phyloP scores from a whole-genome alignment of 2,329 filamentous ascomycete genomes.

The Pyrenochaeta sp. region DNA sequence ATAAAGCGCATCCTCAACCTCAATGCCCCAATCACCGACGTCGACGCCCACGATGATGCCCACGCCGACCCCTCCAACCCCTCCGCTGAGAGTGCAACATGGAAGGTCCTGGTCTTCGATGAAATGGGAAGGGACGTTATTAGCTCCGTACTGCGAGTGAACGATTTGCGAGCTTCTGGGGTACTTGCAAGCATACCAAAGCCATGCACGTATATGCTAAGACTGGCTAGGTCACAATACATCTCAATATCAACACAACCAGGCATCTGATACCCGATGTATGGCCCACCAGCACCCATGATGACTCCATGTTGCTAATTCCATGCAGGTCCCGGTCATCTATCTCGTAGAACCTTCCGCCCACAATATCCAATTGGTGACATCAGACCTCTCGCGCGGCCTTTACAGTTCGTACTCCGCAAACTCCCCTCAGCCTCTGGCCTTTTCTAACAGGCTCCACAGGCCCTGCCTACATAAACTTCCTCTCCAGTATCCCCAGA shows the following conservation, averaged over 20 bases:
- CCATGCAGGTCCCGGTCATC: conserved; percentile 70
- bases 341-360: conserved; percentile 92
- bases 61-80: conserved; percentile 16
- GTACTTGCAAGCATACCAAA: conserved; percentile 40
- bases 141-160: conserved; percentile 92
- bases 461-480: conserved; percentile 92
- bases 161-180: conserved; percentile 91
- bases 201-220: conserved; percentile 57
- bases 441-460: conserved; percentile 34
- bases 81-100: conserved; percentile 24
- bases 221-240: conserved; percentile 65
- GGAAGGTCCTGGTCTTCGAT: conserved; percentile 85
- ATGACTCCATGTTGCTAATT: conserved; percentile 13
- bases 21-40: conserved; percentile 71
- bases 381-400: conserved; percentile 81
- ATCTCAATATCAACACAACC: conserved; percentile 73
- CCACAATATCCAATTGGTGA: conserved; percentile 82
- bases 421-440: not conserved
- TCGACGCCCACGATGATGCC: conserved; percentile 69
- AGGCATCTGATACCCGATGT: conserved; percentile 95
- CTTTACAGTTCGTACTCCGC: conserved; percentile 66
- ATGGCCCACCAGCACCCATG: conserved; percentile 2
- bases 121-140: conserved; percentile 92
- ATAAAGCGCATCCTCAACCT: conserved; percentile 96
- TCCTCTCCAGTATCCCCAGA: conserved; percentile 90